Base-by-base conservation (phyloP, 352 stramenopile genomes). In the Pilasporangium apinafurcum region DNA sequence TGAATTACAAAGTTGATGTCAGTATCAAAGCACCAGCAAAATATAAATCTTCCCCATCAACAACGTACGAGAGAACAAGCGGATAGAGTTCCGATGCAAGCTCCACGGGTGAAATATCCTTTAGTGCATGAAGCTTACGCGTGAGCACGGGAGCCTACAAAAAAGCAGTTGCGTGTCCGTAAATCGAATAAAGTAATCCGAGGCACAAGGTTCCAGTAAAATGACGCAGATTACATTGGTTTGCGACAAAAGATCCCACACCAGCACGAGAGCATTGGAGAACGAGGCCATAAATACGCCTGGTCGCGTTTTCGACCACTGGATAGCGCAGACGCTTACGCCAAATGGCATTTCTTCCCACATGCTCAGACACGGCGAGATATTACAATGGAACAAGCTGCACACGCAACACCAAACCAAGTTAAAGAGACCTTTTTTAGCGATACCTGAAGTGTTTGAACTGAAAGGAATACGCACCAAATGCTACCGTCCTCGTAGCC, bases 401-500 rank as follows among this genome's bases (percentile, higher is more conserved):
- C 24, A 59, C 5, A 37, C 13, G 28, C 33, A 14, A n/a, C 10
- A 8, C 26, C 8, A 35, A 35, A 10, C 17, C 13, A 26, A 44
- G 3, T 2, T 17, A 32, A 4, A 31, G 8, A 10, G 22, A 4
- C 24, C 18, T 26, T 14, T 44, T n/a, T n/a, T n/a, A n/a, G n/a
- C n/a, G n/a, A n/a, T n/a, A n/a, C n/a, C n/a, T n/a, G n/a, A n/a
- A n/a, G n/a, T n/a, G n/a, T n/a, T n/a, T n/a, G n/a, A n/a, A n/a
- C 9, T 8, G 16, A 9, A 12, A 18, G 9, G 18, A 22, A 26
- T 8, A 30, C 48, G 35, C 34, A 77, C 65, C 67, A 77, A 12
- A 83, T 60, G 9, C 52, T 51, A 22, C 72, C 76, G 30, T 88
- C 76, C 28, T 65, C 58, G 32, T 83, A 88, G 0, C 76, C 76